Conservation (phyloP, 176 grass and related monocot species). For the Alloteropsis semialata region DNA sequence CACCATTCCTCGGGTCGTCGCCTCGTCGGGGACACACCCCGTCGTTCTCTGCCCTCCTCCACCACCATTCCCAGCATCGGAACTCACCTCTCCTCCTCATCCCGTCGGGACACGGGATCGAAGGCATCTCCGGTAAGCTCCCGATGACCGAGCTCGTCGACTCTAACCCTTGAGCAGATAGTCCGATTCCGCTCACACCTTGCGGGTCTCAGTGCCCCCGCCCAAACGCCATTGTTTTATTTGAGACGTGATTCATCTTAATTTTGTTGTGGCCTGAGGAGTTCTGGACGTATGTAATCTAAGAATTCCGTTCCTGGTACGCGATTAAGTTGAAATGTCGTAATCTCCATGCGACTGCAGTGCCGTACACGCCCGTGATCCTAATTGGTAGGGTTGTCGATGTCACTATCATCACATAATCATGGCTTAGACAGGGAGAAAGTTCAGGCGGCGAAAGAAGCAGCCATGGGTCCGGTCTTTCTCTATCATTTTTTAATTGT, state of each 20-base stretch:
- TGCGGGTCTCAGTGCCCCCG: neutral
- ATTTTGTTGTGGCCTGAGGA: neutral
- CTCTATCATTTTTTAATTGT: constrained; percentile 22
- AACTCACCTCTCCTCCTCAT: neutral
- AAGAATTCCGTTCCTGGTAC: neutral
- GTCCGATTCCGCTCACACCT: neutral
- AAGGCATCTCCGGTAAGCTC: constrained; percentile 7
- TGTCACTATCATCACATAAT: constrained; percentile 12
- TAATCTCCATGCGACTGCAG: neutral
- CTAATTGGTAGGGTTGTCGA: neutral
- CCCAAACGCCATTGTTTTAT: neutral
- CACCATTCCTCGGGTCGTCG: neutral
- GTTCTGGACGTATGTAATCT: neutral
- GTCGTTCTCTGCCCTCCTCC: constrained; percentile 26
- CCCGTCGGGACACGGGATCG: neutral
- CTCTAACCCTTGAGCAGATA: neutral
- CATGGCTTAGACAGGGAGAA: constrained; percentile 20
- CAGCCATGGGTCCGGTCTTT: constrained; percentile 20
- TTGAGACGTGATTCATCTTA: neutral
- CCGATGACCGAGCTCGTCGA: neutral
- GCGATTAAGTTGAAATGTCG: neutral
- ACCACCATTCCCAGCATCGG: constrained; percentile 4
- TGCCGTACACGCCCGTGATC: neutral
- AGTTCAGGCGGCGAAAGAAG: neutral
- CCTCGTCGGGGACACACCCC: constrained; percentile 9